Base-by-base conservation (phyloP, 2,329 filamentous ascomycete species). In the Taxawa tesnikishii region DNA sequence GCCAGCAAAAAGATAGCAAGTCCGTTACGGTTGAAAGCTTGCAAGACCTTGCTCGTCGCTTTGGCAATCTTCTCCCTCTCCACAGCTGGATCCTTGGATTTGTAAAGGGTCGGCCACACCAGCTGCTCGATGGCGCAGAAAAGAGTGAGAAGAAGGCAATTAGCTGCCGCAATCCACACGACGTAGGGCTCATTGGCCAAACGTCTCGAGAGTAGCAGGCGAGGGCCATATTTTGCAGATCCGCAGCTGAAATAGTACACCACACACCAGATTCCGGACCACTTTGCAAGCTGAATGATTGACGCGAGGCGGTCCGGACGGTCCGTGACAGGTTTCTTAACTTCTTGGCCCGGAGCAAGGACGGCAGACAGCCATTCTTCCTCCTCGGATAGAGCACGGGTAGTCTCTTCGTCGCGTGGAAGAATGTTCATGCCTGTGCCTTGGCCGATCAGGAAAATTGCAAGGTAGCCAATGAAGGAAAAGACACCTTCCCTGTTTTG, bases 401-500 rank as follows among this genome's bases (percentile, higher is more conserved):
- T 39, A 15, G 43, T 42, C 18, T 48, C 44, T 7, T 46, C 42
- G 25, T 55, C 50, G 23, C 68, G 61, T 3, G 83, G 83, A 23
- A 96, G 71, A 37, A 90, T 71, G 39, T 78, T 73, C 57, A 87
- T 76, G 30, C 90, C 90, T 12, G 79, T 73, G 25, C 82, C 80
- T 51, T 92, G 84, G 3, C 90, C 90, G 1, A 83, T 76, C 24
- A 98, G 73, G 56, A 94, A 98, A 37, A 98, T 94, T 28, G 88
- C 81, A 28, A 98, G 70, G 51, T 98, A 98, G 4, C 90, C 90
- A 30, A 83, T 59, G 55, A 96, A 94, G 33, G 85, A 94, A 55
- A 88, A 94, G n/a, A 98, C 68, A 0, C 90, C 90, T 55, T 98
- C 90, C 15, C 88, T 73, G 51, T 98, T 98, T 65, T 85, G 82